Conservation (phyloP, 352 stramenopile species). For the Phytopythium vexans region DNA sequence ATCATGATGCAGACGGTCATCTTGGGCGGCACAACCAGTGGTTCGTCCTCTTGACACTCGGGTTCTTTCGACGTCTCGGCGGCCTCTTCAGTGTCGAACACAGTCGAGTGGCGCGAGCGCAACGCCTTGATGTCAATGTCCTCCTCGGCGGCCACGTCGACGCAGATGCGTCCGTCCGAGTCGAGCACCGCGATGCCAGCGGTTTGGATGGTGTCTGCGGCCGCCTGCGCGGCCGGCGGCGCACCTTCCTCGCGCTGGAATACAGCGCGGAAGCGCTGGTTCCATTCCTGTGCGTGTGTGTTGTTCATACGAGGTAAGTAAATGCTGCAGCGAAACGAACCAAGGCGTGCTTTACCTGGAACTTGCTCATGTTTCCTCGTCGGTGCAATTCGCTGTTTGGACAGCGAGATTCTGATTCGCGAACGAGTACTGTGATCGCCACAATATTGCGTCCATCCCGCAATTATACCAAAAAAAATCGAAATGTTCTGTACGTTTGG, state of each 20-base stretch:
- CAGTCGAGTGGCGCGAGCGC: conserved; percentile 20
- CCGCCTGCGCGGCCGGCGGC: no score
- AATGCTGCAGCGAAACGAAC: no score
- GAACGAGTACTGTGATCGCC: not conserved
- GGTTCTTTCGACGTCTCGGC: not conserved
- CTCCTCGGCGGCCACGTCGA: conserved; percentile 28
- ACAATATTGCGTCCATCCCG: no score
- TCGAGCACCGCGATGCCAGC: no score
- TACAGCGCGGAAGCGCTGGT: not conserved
- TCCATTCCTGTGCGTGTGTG: not conserved
- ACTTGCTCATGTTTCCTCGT: no score
- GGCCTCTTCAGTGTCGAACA: not conserved
- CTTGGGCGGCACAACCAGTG: conserved; percentile 8
- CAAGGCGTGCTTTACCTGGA: no score
- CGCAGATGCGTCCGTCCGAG: conserved; percentile 18
- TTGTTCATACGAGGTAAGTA: no score
- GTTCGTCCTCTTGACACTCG: not conserved
- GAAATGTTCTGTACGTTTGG: no score
- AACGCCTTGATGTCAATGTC: conserved; percentile 23
- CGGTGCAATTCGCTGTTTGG: no score
- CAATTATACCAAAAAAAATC: no score
- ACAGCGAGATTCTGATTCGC: not conserved
- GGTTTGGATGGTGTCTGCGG: not conserved
- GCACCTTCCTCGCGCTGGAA: not conserved
- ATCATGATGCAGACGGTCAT: conserved; percentile 90